These are phyloP conservation scores for Cephalotrichum gorgonifer DNA, from an alignment of 2,329 filamentous ascomycete species.

Conservation along the genomic window DNA sequence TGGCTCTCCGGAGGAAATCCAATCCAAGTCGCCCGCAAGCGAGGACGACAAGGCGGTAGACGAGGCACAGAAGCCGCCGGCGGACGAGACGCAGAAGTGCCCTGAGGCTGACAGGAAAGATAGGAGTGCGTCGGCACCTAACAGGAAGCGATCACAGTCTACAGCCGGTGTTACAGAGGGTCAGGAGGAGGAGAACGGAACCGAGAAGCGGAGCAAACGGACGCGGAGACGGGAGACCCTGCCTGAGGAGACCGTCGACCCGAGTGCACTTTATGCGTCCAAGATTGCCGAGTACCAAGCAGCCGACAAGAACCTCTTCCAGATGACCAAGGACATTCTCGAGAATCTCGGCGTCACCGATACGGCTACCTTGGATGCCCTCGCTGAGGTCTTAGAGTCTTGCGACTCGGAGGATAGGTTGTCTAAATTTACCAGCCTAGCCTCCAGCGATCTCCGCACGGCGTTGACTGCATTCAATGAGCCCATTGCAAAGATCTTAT, in stretches of 20 bases:
- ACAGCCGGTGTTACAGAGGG: constrained; percentile 46
- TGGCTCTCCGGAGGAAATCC: neutral
- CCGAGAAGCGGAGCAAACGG: constrained; percentile 55
- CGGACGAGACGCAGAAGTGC: constrained; percentile 13
- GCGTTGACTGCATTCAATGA: constrained; percentile 40
- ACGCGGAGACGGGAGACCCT: constrained; percentile 50
- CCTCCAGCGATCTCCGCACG: constrained; percentile 37
- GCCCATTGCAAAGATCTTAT: constrained; percentile 39
- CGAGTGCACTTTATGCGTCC: constrained; percentile 38
- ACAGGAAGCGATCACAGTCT: constrained; percentile 53
- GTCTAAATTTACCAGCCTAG: constrained; percentile 32
- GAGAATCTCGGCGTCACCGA: constrained; percentile 45
- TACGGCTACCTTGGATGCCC: constrained; percentile 28
- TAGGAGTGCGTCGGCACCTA: constrained; percentile 27
- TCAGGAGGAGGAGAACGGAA: constrained; percentile 44
- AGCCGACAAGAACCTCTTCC: constrained; percentile 44
- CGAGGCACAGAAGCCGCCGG: neutral
- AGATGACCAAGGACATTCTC: constrained; percentile 42
- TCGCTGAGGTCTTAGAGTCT: constrained; percentile 41
- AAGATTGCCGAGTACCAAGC: constrained; percentile 48
- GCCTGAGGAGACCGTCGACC: constrained; percentile 40
- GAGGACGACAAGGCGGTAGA: neutral
- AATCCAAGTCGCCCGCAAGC: neutral
- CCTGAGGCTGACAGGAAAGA: constrained; percentile 20
- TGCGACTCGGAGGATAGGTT: constrained; percentile 40